Percentiles rank a stretch among this genome's conserved stretches.
Evolutionary conservation across 768 basidiomycete species (phyloP).

Genomic region (Austroboletus eburneus): DNA sequence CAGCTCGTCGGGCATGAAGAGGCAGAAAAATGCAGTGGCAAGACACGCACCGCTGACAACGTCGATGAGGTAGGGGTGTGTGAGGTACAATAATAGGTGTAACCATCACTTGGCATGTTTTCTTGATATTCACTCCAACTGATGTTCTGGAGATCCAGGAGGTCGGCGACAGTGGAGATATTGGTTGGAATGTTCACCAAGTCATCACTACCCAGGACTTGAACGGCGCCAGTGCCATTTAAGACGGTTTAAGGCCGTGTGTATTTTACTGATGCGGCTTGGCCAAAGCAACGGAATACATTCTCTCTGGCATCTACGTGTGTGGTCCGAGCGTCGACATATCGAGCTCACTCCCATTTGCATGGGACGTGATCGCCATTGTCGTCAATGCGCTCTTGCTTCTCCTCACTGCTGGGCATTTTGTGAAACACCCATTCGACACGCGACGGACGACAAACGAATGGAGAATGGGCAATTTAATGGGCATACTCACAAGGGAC

Average conservation of each 20-base stretch:
- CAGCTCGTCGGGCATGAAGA: too few relatives aligned
- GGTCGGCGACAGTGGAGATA: constrained; percentile 55
- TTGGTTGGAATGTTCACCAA: constrained; percentile 35
- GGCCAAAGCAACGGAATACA: constrained; percentile 11
- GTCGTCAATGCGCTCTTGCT: constrained; percentile 12
- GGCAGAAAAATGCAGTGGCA: too few relatives aligned
- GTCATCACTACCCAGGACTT: constrained; percentile 43
- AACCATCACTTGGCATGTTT: constrained; percentile 49
- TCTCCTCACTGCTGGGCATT: constrained; percentile 11
- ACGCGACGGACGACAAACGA: constrained; percentile 3
- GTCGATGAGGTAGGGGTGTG: too few relatives aligned
- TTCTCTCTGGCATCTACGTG: constrained; percentile 14
- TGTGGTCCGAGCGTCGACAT: constrained; percentile 8
- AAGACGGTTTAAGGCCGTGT: too few relatives aligned
- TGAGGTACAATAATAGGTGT: too few relatives aligned
- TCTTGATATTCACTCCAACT: constrained; percentile 62
- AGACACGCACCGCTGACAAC: too few relatives aligned
- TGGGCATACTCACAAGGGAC: constrained; percentile 14
- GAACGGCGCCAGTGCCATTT: too few relatives aligned
- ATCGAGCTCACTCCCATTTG: constrained; percentile 5
- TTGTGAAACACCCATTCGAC: constrained; percentile 8
- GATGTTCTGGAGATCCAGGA: constrained; percentile 52
- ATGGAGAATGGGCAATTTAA: constrained; percentile 12
- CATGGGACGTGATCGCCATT: constrained; percentile 15
- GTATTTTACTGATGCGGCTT: too few relatives aligned